Percentiles rank a stretch among this genome's conserved stretches.
These are phyloP conservation scores for Pseudogymnoascus sp. DNA, from an alignment of 2,329 filamentous ascomycete genomes.

Conservation along the genomic window DNA sequence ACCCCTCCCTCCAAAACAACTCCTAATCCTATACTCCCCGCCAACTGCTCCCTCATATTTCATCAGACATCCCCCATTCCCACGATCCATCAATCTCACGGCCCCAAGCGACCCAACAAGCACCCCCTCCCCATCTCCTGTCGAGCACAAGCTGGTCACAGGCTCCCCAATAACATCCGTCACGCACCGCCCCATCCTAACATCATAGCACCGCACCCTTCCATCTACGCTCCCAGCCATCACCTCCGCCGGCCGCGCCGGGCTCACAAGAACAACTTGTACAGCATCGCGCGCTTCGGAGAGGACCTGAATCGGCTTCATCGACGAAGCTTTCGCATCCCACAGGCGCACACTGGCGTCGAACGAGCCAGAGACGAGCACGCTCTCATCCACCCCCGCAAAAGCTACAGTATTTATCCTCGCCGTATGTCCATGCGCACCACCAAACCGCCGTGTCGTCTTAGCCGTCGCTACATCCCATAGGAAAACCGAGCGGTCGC, in stretches of 20 bases:
- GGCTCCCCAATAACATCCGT: conserved; percentile 63
- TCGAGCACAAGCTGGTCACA: conserved; percentile 69
- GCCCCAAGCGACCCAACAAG: conserved; percentile 67
- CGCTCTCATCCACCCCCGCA: conserved; percentile 64
- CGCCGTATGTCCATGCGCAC: conserved; percentile 38
- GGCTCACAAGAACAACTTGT: conserved; percentile 25
- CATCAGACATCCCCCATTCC: conserved; percentile 64
- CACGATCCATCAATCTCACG: conserved; percentile 73
- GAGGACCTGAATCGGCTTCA: conserved; percentile 65
- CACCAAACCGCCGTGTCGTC: conserved; percentile 68
- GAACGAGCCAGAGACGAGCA: conserved; percentile 67
- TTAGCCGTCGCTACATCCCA: conserved; percentile 85
- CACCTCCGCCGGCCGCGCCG: conserved; percentile 41
- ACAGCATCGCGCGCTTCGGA: conserved; percentile 65
- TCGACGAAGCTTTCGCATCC: conserved; percentile 52
- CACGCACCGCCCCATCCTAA: conserved; percentile 64
- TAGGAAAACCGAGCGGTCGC: conserved; percentile 83
- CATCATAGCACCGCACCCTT: conserved; percentile 71
- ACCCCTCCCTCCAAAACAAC: conserved; percentile 55
- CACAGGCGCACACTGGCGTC: conserved; percentile 72
- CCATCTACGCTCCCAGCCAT: conserved; percentile 79
- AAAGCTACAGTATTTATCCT: conserved; percentile 74
- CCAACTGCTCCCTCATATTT: conserved; percentile 55
- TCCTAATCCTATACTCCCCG: conserved; percentile 23
- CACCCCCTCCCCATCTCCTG: conserved; percentile 65